These are phyloP conservation scores for Cenchrus purpureus DNA, from an alignment of 176 grass and related monocot genomes.

Conservation along the genomic window DNA sequence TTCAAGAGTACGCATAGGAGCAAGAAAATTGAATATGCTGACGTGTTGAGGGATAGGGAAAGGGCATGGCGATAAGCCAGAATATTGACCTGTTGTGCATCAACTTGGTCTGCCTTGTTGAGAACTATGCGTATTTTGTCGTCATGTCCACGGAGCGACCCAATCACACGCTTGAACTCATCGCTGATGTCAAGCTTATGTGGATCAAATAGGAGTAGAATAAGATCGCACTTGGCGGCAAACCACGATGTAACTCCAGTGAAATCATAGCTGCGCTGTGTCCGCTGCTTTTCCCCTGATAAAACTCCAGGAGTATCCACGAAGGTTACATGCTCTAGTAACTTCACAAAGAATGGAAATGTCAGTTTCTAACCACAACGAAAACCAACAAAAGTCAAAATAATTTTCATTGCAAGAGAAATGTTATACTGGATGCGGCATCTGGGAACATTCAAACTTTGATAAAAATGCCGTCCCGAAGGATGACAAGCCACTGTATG, in stretches of 20 bases:
- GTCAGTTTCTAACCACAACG: background rate
- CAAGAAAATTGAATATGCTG: constrained; percentile 32
- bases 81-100: constrained; percentile 66
- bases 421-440: constrained; percentile 73
- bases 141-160: constrained; percentile 67
- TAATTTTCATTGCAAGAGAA: background rate
- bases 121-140: constrained; percentile 81
- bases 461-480: constrained; percentile 85
- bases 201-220: constrained; percentile 77
- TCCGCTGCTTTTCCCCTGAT: constrained; percentile 75
- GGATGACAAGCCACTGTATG: constrained; percentile 72
- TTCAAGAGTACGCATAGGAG: background rate
- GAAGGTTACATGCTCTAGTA: constrained; percentile 84
- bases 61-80: background rate
- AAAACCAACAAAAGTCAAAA: too few species aligned
- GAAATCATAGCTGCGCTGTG: constrained; percentile 77
- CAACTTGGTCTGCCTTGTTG: constrained; percentile 85
- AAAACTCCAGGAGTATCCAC: constrained; percentile 87
- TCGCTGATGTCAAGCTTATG: constrained; percentile 82
- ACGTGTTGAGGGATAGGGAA: constrained; percentile 3
- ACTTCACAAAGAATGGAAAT: constrained; percentile 26
- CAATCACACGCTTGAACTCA: constrained; percentile 78
- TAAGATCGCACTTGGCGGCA: constrained; percentile 73
- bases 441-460: constrained; percentile 90
- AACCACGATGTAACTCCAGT: constrained; percentile 84